Evolutionary conservation across 2,329 filamentous ascomycete genomes (phyloP), one percentile per base, ranked within the genome.

Genomic region (Thelonectria olida): DNA sequence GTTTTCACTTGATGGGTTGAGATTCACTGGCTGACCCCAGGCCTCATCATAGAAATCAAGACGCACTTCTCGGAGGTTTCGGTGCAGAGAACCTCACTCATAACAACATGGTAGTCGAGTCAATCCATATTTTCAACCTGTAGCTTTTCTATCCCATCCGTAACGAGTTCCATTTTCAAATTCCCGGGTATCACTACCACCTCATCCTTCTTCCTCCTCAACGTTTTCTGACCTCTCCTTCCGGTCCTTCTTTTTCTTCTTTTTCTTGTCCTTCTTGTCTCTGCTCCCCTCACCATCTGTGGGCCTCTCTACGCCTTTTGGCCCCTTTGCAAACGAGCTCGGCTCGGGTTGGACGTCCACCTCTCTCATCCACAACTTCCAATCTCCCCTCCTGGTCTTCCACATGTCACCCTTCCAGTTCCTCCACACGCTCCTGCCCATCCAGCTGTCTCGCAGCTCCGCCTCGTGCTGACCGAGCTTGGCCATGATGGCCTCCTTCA

Each of bases 401-500:
- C 85, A 88, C 73, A 83, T 71, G 62, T 88, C 85, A 12, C 85
- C 85, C 72, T 82, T 83, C 85, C 85, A 88, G 36, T 77, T 78
- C 23, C 84, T 78, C 86, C 85, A 88, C 8, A 85, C 83, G 56
- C 81, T 84, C 8, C 85, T 77, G 0, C 86, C 86, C 64, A 82
- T 79, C 79, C 83, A 87, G 4, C 79, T 81, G 41, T 84, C 80
- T 13, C 85, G 79, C 34, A 88, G 76, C 53, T 80, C 75, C 19
- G 75, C 70, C 72, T 88, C 85, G 54, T 79, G 76, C 34, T 78
- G 72, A 3, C 78, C 82, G 2, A 88, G 78, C 57, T 78, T 74
- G 5, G 76, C 65, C 78, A 88, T 85, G 62, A 87, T 76, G 41
- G 79, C 78, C 67, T 88, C 84, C 73, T 88, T 88, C 62, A 85